phyloP scores from a whole-genome alignment of 1,139 yeast genomes.

The Candida neerlandica region DNA sequence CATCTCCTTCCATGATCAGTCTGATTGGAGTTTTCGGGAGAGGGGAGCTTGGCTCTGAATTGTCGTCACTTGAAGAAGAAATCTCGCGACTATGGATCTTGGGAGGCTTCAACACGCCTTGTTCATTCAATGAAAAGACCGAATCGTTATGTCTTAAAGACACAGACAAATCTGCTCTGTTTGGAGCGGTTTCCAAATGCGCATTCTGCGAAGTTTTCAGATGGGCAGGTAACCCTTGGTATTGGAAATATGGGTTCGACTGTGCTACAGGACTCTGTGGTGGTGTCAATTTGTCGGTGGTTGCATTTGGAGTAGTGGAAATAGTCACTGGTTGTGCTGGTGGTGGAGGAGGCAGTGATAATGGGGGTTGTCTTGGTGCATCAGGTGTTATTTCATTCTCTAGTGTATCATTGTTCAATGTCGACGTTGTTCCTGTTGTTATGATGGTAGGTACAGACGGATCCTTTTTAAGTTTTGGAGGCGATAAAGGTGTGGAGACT shows the following conservation, averaged over 20 bases:
- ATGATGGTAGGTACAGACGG: neutral
- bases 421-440: neutral
- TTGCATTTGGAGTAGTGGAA: conserved; percentile 9
- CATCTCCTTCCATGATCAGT: conserved; percentile 2
- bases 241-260: conserved; percentile 52
- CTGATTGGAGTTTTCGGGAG: conserved; percentile 8
- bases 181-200: conserved; percentile 6
- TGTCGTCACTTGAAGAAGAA: conserved; percentile 14
- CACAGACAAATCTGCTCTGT: conserved; percentile 29
- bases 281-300: neutral
- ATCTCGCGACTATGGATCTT: conserved; percentile 15
- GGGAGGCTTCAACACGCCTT: conserved; percentile 31
- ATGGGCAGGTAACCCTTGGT: conserved; percentile 60
- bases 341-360: conserved; percentile 5
- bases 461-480: conserved; percentile 6
- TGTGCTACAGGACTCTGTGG: conserved; percentile 34
- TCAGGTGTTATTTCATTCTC: neutral
- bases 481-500: conserved; percentile 7
- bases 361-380: conserved; percentile 4
- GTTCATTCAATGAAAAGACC: conserved; percentile 35
- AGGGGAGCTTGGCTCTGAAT: conserved; percentile 5
- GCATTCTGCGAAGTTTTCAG: conserved; percentile 19
- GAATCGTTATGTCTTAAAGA: conserved; percentile 48
- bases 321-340: conserved; percentile 6
- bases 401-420: neutral